These are phyloP conservation scores for Canavalia ensiformis DNA, from an alignment of 306 rosid genomes.

Conservation along the genomic window DNA sequence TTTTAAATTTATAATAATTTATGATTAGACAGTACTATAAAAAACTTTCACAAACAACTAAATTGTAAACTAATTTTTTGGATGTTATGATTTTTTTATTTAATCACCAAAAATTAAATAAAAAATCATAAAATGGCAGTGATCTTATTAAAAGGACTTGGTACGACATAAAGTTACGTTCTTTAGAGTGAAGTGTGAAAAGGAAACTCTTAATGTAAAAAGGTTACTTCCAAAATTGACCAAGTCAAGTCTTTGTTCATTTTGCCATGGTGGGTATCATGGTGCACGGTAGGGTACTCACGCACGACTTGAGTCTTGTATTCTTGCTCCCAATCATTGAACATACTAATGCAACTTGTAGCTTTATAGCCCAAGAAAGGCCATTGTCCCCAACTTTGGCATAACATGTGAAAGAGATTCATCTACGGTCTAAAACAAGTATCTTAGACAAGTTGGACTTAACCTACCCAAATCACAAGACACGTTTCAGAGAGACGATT, in stretches of 20 bases:
- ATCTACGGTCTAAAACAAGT: background rate
- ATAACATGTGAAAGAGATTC: background rate
- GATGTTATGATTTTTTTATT: no score
- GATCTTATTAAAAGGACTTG: background rate
- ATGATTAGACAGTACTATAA: no score
- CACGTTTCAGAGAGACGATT: background rate
- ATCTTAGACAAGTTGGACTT: slow-evolving; percentile 5
- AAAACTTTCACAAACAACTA: no score
- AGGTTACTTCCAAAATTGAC: background rate
- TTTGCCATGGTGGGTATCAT: background rate
- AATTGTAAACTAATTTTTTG: no score
- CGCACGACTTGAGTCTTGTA: slow-evolving; percentile 28
- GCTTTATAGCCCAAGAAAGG: background rate
- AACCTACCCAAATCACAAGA: slow-evolving; percentile 33
- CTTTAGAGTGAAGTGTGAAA: background rate
- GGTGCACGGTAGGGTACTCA: background rate
- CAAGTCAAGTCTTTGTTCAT: background rate
- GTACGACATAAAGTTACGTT: background rate
- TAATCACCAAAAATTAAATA: no score
- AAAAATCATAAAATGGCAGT: background rate
- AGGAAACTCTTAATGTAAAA: slow-evolving; percentile 1
- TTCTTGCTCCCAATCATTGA: slow-evolving; percentile 43
- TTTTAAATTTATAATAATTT: no score
- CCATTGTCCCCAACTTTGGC: slow-evolving; percentile 14
- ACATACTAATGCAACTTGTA: slow-evolving; percentile 11